Percentiles rank a stretch among this genome's conserved stretches.
Evolutionary conservation across 352 stramenopile genomes (phyloP).

Genomic region (Globisporangium parvum): DNA sequence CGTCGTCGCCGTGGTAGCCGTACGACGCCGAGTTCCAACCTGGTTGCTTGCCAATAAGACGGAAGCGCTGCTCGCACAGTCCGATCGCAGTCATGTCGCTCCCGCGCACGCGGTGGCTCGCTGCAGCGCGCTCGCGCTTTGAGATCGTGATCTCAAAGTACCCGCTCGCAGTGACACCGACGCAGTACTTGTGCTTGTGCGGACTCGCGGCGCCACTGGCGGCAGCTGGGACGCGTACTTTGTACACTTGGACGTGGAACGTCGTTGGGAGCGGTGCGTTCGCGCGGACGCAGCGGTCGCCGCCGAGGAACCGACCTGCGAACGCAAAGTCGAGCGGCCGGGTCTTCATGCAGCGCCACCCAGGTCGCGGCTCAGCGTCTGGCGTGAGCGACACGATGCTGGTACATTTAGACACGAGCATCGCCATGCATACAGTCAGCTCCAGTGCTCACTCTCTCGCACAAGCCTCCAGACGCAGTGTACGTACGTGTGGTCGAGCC

Average conservation of each 20-base stretch:
- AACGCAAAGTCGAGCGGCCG: conserved; percentile 42
- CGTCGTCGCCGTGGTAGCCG: conserved; percentile 79
- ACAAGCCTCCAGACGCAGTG: neutral
- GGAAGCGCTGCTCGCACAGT: conserved; percentile 42
- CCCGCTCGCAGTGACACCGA: conserved; percentile 49
- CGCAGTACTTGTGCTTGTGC: conserved; percentile 19
- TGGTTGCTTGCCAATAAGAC: conserved; percentile 56
- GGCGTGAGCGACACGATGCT: conserved; percentile 29
- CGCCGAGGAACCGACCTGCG: conserved; percentile 36
- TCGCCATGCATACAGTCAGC: conserved; percentile 7
- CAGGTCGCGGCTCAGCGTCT: neutral
- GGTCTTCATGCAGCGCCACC: neutral
- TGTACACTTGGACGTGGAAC: conserved; percentile 56
- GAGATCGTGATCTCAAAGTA: conserved; percentile 76
- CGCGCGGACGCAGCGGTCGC: conserved; percentile 57
- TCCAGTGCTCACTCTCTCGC: neutral
- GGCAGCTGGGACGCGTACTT: conserved; percentile 14
- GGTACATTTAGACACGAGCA: neutral
- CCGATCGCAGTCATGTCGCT: conserved; percentile 62
- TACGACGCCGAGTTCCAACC: conserved; percentile 61
- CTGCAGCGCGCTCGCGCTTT: conserved; percentile 11
- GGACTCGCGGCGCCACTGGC: neutral
- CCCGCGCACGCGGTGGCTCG: conserved; percentile 9
- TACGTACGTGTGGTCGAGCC: conserved; percentile 43
- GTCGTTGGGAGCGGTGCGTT: conserved; percentile 61